These are phyloP conservation scores for Suhomyces kilbournensis DNA, from an alignment of 805 yeast genomes.

Conservation along the genomic window DNA sequence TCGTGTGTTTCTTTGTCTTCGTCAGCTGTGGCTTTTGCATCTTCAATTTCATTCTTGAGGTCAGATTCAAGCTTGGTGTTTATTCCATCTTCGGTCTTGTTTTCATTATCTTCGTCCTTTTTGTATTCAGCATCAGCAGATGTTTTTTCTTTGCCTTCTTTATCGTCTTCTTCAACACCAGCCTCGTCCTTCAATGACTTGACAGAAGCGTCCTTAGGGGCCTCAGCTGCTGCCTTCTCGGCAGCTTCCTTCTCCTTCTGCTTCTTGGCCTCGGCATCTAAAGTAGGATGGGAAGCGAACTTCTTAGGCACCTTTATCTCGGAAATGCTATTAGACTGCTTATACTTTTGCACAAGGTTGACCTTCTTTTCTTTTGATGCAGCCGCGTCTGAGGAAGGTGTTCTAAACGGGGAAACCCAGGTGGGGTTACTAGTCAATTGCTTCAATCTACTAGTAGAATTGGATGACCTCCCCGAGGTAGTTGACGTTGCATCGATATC, in stretches of 20 bases:
- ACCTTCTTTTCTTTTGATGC: slow-evolving; percentile 17
- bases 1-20: slow-evolving; percentile 6
- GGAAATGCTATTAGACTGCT: slow-evolving; percentile 31
- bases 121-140: slow-evolving; percentile 1
- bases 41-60: slow-evolving; percentile 1
- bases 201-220: background rate
- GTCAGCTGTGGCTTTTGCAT: slow-evolving; percentile 6
- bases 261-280: slow-evolving; percentile 23
- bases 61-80: background rate
- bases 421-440: slow-evolving; percentile 29
- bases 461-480: slow-evolving; percentile 4
- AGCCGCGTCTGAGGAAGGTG: slow-evolving; percentile 12
- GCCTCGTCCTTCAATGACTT: slow-evolving; percentile 1
- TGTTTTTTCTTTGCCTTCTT: background rate
- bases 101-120: slow-evolving; percentile 5
- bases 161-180: slow-evolving; percentile 4
- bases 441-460: slow-evolving; percentile 18
- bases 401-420: slow-evolving; percentile 45
- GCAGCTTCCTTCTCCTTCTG: slow-evolving; percentile 7
- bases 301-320: slow-evolving; percentile 38
- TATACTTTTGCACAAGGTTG: slow-evolving; percentile 34
- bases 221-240: background rate
- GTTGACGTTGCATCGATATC: slow-evolving; percentile 12
- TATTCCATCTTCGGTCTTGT: slow-evolving; percentile 1
- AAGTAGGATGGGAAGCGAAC: slow-evolving; percentile 39